Percentiles rank a stretch among this genome's conserved stretches.
Conservation (phyloP, 2,329 filamentous ascomycete species). For the Penicillium occitanis region DNA sequence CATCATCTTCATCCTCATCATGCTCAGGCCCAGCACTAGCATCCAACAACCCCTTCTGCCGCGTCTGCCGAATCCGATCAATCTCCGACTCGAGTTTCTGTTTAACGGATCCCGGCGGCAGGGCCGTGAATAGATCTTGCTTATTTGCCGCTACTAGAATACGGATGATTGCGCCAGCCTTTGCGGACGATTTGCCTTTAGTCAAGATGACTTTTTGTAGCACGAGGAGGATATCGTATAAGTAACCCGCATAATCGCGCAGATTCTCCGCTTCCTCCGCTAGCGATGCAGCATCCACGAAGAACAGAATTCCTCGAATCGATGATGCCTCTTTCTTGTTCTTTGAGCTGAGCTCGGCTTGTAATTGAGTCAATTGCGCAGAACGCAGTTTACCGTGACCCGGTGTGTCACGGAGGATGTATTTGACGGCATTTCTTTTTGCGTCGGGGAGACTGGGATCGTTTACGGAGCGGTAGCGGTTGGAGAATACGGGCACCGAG, state of each 20-base stretch:
- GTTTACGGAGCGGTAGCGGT: constrained; percentile 64
- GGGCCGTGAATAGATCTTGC: constrained; percentile 88
- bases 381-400: constrained; percentile 92
- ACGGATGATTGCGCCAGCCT: constrained; percentile 61
- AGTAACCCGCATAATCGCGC: constrained; percentile 73
- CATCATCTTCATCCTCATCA: constrained; percentile 70
- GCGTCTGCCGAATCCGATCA: constrained; percentile 70
- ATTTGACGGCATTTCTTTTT: constrained; percentile 38
- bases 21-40: constrained; percentile 64
- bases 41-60: constrained; percentile 78
- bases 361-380: constrained; percentile 39
- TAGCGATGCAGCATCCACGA: constrained; percentile 79
- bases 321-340: constrained; percentile 33
- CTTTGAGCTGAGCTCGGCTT: constrained; percentile 38
- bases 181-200: constrained; percentile 48
- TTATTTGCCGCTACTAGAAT: constrained; percentile 92
- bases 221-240: constrained; percentile 82
- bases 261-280: constrained; percentile 49
- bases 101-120: constrained; percentile 75
- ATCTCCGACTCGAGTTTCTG: constrained; percentile 77
- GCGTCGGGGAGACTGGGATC: constrained; percentile 63
- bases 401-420: constrained; percentile 68
- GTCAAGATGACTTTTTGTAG: constrained; percentile 71
- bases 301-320: constrained; percentile 74
- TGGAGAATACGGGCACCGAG: constrained; percentile 54